A percentile compares a stretch with the other conserved stretches of the same genome.
Conservation (phyloP, 2,329 filamentous ascomycete genomes). For the Beauveria rudraprayagi region DNA sequence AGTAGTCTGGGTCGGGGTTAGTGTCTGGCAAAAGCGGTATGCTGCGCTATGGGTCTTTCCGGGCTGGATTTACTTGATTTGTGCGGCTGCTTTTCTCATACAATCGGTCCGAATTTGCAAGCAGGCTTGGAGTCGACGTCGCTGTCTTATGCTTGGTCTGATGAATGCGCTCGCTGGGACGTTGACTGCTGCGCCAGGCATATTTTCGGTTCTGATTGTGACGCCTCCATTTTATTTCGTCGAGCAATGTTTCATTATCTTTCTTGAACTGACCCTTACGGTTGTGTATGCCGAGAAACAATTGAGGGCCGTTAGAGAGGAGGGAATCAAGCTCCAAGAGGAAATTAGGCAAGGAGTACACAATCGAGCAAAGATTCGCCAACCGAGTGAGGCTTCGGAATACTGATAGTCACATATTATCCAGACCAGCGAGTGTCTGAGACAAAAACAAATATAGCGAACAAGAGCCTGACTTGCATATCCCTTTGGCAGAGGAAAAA, state of each 20-base stretch:
- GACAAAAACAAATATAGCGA: too few relatives aligned
- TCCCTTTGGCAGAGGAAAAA: too few relatives aligned
- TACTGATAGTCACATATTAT: neutral
- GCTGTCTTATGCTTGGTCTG: neutral
- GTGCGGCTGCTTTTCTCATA: neutral
- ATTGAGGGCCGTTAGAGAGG: neutral
- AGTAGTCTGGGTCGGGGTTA: neutral
- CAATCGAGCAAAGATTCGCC: neutral
- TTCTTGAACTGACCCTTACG: neutral
- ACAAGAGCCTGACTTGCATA: too few relatives aligned
- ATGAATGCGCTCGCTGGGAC: neutral
- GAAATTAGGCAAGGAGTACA: neutral
- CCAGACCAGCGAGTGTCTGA: too few relatives aligned
- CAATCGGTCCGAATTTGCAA: neutral
- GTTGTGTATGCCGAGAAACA: neutral
- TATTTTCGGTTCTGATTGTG: neutral
- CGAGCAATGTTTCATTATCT: neutral
- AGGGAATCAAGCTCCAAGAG: neutral
- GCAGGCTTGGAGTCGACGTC: neutral
- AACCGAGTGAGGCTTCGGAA: neutral
- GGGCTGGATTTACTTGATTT: neutral
- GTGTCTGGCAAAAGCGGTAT: neutral
- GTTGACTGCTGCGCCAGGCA: neutral
- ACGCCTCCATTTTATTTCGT: neutral
- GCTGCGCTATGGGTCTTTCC: neutral